Evolutionary conservation across 108 stramenopile genomes (phyloP).

Genomic region (Stephanodiscus triporus): DNA sequence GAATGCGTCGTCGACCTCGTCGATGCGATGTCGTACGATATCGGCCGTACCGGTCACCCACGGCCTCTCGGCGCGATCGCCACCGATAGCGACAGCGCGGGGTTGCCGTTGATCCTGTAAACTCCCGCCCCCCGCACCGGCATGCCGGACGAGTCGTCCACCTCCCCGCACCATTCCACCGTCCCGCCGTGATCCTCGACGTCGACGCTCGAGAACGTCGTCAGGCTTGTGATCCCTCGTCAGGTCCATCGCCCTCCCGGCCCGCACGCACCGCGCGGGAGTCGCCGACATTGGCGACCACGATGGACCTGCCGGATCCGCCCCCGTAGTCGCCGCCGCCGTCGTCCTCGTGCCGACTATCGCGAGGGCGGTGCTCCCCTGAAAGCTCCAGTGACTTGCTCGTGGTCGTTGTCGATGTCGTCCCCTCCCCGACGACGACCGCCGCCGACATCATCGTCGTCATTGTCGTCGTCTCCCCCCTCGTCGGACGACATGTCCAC

Average conservation of each 20-base stretch:
- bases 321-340: not conserved
- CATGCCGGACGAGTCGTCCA: conserved; percentile 38
- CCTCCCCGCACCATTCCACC: conserved; percentile 77
- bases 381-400: conserved; percentile 76
- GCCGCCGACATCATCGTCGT: too few species aligned
- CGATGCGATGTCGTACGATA: conserved; percentile 53
- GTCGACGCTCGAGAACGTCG: conserved; percentile 56
- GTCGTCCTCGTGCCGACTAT: conserved; percentile 59
- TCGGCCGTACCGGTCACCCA: conserved; percentile 85
- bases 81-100: conserved; percentile 93
- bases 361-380: conserved; percentile 91
- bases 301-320: conserved; percentile 47
- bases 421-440: too few species aligned
- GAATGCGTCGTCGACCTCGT: conserved; percentile 58
- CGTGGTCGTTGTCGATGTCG: too few species aligned
- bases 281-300: conserved; percentile 93
- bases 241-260: conserved; percentile 73
- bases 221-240: conserved; percentile 90
- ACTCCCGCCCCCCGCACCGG: conserved; percentile 78
- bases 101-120: conserved; percentile 94
- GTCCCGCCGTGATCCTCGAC: conserved; percentile 82
- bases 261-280: conserved; percentile 77
- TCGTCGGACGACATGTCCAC: too few species aligned
- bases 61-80: conserved; percentile 92
- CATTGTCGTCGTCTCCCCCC: too few species aligned